Percentiles rank a stretch among this genome's conserved stretches.
phyloP scores from a whole-genome alignment of 306 rosid species.

The Cicer bijugum region DNA sequence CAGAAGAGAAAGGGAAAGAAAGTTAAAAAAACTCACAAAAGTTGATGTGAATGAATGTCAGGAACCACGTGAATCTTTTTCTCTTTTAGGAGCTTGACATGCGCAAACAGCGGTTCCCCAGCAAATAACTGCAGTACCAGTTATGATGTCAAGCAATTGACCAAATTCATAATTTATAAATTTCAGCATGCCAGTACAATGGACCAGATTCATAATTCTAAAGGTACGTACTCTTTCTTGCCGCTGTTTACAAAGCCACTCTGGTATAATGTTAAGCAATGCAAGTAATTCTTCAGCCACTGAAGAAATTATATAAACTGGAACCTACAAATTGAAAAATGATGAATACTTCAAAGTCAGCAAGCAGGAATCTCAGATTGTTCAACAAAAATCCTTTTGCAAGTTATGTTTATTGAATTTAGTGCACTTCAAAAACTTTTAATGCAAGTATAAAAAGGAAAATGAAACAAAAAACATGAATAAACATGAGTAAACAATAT shows the following conservation, averaged over 20 bases:
- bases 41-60: conserved; percentile 62
- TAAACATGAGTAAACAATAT: background rate
- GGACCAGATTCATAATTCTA: conserved; percentile 35
- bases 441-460: conserved; percentile 12
- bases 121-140: conserved; percentile 69
- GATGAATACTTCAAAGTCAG: conserved; percentile 25
- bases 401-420: conserved; percentile 12
- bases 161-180: conserved; percentile 37
- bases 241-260: conserved; percentile 78
- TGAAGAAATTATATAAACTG: conserved; percentile 80
- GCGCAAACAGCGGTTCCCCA: conserved; percentile 75
- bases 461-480: background rate
- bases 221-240: conserved; percentile 65
- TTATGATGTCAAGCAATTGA: conserved; percentile 19
- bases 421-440: conserved; percentile 26
- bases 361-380: conserved; percentile 13
- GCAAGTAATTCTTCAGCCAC: conserved; percentile 82
- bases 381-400: conserved; percentile 18
- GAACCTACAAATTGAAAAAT: conserved; percentile 62
- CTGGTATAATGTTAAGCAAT: conserved; percentile 73
- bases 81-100: conserved; percentile 62
- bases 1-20: conserved; percentile 6
- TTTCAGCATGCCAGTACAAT: conserved; percentile 39
- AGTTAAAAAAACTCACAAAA: conserved; percentile 60
- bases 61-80: conserved; percentile 75